phyloP scores from a whole-genome alignment of 345 rosid species.

The Hibiscus mutabilis region DNA sequence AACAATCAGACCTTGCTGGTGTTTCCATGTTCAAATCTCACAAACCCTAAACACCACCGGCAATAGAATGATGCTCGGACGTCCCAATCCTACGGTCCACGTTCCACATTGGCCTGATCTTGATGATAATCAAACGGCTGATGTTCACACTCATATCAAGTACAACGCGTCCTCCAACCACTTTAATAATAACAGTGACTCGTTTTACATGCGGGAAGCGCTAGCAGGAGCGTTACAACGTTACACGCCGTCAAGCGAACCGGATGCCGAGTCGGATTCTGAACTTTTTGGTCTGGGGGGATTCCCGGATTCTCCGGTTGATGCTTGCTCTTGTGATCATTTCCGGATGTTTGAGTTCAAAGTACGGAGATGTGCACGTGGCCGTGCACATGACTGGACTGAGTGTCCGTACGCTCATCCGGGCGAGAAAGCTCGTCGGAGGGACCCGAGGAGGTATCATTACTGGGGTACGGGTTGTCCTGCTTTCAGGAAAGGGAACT shows the following conservation, averaged over 20 bases:
- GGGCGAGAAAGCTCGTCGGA: no score
- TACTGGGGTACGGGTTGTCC: no score
- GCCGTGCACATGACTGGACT: no score
- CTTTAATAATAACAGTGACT: conserved; percentile 20
- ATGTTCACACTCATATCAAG: conserved; percentile 23
- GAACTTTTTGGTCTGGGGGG: no score
- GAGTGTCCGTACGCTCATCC: no score
- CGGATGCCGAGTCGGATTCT: conserved; percentile 43
- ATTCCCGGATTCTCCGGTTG: no score
- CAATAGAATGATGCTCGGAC: conserved; percentile 62
- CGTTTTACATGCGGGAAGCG: conserved; percentile 43
- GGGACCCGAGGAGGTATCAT: no score
- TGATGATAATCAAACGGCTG: conserved; percentile 49
- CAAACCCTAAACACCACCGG: background rate
- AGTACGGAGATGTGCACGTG: conserved; percentile 64
- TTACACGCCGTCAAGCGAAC: conserved; percentile 48
- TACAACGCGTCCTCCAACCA: conserved; percentile 10
- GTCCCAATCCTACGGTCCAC: conserved; percentile 38
- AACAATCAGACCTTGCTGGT: conserved; percentile 26
- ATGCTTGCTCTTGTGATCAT: conserved; percentile 72
- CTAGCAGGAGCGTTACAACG: conserved; percentile 48
- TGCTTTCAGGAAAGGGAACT: no score
- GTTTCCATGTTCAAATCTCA: no score
- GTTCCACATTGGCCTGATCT: conserved; percentile 50
- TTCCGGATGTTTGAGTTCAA: conserved; percentile 94